Evolutionary conservation across 805 yeast genomes (phyloP), one percentile per base, ranked within the genome.

Genomic region (Zygoascus bituminiphila): DNA sequence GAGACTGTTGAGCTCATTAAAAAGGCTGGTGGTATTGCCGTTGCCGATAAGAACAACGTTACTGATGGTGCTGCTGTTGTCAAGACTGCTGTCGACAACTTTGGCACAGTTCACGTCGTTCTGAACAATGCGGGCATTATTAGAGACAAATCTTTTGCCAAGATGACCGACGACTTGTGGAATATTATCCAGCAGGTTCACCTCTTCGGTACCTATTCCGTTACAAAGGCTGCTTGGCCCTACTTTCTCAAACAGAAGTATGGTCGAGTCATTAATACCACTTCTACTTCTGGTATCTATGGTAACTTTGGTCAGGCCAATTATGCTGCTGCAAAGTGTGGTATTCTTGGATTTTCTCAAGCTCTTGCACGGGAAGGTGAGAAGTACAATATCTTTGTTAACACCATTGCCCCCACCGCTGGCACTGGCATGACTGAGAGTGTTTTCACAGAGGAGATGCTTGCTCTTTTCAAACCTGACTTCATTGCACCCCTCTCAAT

Each of bases 221-320:
- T 91, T 64, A 79, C 88, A 57, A 83, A 85, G 63, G 83, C 89
- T 46, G 96, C 91, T 8, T 91, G 97, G 97, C 97, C 96, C 33
- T 71, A 84, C 55, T 86, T 91, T 65, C 56, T 75, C 48, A 77
- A 86, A 63, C 88, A 89, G 68, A 79, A 81, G 57, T 75, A 76
- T 47, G 97, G 98, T 57, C 76, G 79, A 54, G 82, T 91, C 49
- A 77, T 91, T 57, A 91, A 91, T 68, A 86, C 95, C 41, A 77
- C 97, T 21, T 88, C 96, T 17, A 91, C 98, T 8, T 88, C 97
- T 1, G 98, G 98, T 56, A 88, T 91, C 57, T 91, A 91, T 67
- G 98, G 98, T 55, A 88, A 84, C 72, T 91, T 91, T 70, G 98
- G 98, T 45, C 98, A 91, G 71, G 87, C 96, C 37, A 91, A 91